Percentiles rank a stretch among this genome's conserved stretches.
Evolutionary conservation across 2,329 filamentous ascomycete species (phyloP).

Genomic region (Alternaria angustiovoidea): DNA sequence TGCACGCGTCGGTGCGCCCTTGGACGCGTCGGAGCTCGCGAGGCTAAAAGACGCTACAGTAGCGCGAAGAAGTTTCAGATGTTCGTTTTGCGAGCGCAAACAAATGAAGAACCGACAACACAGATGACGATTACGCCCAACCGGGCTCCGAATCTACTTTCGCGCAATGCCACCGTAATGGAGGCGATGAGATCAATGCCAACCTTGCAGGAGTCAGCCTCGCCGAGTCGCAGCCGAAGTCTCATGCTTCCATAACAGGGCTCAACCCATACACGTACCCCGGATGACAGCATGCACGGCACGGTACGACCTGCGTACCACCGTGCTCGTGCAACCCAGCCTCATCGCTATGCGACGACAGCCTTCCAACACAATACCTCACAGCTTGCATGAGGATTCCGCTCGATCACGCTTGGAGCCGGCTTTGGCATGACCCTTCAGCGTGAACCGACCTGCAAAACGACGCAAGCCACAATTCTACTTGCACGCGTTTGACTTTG

Average conservation of each 20-base stretch:
- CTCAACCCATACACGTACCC: conserved; percentile 1
- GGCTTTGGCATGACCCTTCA: background rate
- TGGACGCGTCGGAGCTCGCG: conserved; percentile 2
- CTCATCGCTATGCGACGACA: conserved; percentile 2
- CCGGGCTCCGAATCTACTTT: background rate
- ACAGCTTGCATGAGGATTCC: background rate
- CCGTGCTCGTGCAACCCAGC: background rate
- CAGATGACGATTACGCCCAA: background rate
- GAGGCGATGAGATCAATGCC: background rate
- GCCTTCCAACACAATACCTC: background rate
- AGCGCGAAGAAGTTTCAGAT: conserved; percentile 1
- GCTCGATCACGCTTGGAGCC: background rate
- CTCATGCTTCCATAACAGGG: conserved; percentile 2
- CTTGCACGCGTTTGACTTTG: background rate
- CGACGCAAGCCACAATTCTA: background rate
- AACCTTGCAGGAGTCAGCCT: conserved; percentile 2
- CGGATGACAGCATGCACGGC: conserved; percentile 6
- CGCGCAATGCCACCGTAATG: background rate
- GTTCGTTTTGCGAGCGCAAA: background rate
- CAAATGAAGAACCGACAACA: background rate
- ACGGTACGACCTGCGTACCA: conserved; percentile 5
- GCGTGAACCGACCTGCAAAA: background rate
- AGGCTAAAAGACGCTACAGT: background rate
- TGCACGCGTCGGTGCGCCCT: conserved; percentile 4
- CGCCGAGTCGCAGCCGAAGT: conserved; percentile 10